A percentile compares a stretch with the other conserved stretches of the same genome.
Evolutionary conservation across 768 basidiomycete genomes (phyloP).

Genomic region (Sarcomyxa edulis): DNA sequence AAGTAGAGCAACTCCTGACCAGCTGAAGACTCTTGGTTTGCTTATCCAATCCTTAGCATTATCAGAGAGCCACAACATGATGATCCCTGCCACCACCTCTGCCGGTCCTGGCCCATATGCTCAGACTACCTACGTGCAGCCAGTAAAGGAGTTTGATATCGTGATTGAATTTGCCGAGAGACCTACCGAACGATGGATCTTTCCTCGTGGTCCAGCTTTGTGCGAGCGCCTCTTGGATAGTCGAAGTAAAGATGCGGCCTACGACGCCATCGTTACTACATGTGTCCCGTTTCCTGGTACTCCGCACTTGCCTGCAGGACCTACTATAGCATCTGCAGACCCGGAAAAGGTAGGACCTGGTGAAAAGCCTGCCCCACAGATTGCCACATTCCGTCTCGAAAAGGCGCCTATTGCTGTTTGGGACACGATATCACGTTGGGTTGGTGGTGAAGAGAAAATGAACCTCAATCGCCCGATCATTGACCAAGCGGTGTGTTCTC

Average conservation of each 20-base stretch:
- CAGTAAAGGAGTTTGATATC: conserved; percentile 62
- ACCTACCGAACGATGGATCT: conserved; percentile 57
- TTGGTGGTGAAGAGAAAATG: conserved; percentile 49
- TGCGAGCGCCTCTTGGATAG: conserved; percentile 36
- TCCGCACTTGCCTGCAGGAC: conserved; percentile 7
- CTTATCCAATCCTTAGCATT: conserved; percentile 66
- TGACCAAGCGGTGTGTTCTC: conserved; percentile 34
- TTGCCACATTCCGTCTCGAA: conserved; percentile 43
- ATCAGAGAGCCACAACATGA: conserved; percentile 10
- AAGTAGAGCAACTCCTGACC: conserved; percentile 55
- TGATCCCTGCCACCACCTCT: conserved; percentile 9
- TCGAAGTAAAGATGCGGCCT: conserved; percentile 11
- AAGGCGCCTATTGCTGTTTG: conserved; percentile 43
- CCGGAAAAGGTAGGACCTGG: conserved; percentile 6
- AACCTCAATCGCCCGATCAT: conserved; percentile 42
- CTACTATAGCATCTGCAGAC: conserved; percentile 4
- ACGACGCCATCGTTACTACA: conserved; percentile 35
- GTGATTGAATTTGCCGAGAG: conserved; percentile 68
- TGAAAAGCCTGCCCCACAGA: conserved; percentile 21
- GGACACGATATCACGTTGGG: conserved; percentile 59
- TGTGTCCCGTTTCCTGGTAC: conserved; percentile 37
- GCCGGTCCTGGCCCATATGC: conserved; percentile 1
- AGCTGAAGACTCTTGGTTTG: conserved; percentile 64
- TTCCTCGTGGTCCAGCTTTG: conserved; percentile 55
- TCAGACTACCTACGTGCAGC: conserved; percentile 12